Evolutionary conservation across 1,139 yeast genomes (phyloP).

Genomic region (Arxiozyma telluris): DNA sequence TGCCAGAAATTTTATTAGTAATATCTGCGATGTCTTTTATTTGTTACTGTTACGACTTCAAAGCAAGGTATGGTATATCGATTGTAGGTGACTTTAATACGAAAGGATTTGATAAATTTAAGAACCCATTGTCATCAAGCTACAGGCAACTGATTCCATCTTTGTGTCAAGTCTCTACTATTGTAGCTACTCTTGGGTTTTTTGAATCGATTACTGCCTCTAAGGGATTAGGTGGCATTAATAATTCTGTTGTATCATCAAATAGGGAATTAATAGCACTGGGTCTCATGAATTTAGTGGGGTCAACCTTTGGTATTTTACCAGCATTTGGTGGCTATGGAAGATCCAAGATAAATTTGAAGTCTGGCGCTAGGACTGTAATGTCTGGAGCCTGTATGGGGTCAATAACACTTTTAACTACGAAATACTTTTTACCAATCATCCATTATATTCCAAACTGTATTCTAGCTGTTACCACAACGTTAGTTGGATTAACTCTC

Average conservation of each 20-base stretch:
- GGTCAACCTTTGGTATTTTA: conserved; percentile 61
- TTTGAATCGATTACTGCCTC: conserved; percentile 93
- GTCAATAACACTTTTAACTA: conserved; percentile 54
- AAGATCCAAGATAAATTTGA: conserved; percentile 77
- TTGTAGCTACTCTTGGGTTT: conserved; percentile 82
- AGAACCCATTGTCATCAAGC: conserved; percentile 40
- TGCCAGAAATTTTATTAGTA: conserved; percentile 79
- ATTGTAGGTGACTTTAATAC: conserved; percentile 61
- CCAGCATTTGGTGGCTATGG: conserved; percentile 98
- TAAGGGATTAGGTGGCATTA: conserved; percentile 61
- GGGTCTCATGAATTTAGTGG: conserved; percentile 64
- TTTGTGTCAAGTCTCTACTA: conserved; percentile 51
- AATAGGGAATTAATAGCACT: conserved; percentile 74
- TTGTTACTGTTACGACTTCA: conserved; percentile 48
- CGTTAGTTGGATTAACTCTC: conserved; percentile 68
- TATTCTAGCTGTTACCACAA: conserved; percentile 71
- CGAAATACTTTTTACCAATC: conserved; percentile 50
- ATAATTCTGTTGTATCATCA: conserved; percentile 59
- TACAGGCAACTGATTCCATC: conserved; percentile 24
- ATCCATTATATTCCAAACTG: conserved; percentile 74
- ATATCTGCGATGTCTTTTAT: conserved; percentile 56
- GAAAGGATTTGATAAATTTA: conserved; percentile 35
- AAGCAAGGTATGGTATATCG: conserved; percentile 44
- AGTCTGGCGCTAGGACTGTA: conserved; percentile 80
- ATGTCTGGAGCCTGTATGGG: conserved; percentile 80